Evolutionary conservation across 2,329 filamentous ascomycete genomes (phyloP), one percentile per base, ranked within the genome.

Genomic region (Penicillium sp.): DNA sequence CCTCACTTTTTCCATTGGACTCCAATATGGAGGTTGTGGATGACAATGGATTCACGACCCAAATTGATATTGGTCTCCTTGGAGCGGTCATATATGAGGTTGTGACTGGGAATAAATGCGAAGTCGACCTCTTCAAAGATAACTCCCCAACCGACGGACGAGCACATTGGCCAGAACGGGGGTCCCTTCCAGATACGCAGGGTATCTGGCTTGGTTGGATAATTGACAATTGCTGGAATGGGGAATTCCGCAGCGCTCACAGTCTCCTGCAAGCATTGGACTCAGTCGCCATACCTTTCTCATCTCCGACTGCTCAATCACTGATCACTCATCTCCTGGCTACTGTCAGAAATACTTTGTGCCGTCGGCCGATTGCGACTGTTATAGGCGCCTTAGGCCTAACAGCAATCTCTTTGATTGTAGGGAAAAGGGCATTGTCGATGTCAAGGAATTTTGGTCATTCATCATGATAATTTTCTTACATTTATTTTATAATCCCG

Each of bases 51-150:
- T 74, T 65, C 56, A 69, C 69, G 1, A 65, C 68, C 14, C 63
- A 66, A 25, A 73, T 65, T 14, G 71, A 76, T 58, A 70, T 77
- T 52, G 71, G 69, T 2, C 67, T 68, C 26, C 65, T 76, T 22
- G 73, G 71, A 7, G 61, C 68, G 30, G 72, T 75, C 16, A 58
- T 62, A 33, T 76, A 70, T 54, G 67, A 74, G 59, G 60, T 75
- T 19, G 54, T 70, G 4, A 70, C 70, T 4, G 48, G 48, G 16
- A 65, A 64, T 11, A 58, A 59, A 14, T 72, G 63, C 57, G 63
- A 68, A 37, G 69, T 73, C 48, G 68, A 72, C 56, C 54, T 75
- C 10, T 67, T 62, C 38, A 59, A 69, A 54, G 61, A 72, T 38
- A 48, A 30, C 28, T 30, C 52, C n/a, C 40, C 58, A 48, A 57